Conservation (phyloP, 495 filamentous ascomycete species). For the Penicillium flavigenum region DNA sequence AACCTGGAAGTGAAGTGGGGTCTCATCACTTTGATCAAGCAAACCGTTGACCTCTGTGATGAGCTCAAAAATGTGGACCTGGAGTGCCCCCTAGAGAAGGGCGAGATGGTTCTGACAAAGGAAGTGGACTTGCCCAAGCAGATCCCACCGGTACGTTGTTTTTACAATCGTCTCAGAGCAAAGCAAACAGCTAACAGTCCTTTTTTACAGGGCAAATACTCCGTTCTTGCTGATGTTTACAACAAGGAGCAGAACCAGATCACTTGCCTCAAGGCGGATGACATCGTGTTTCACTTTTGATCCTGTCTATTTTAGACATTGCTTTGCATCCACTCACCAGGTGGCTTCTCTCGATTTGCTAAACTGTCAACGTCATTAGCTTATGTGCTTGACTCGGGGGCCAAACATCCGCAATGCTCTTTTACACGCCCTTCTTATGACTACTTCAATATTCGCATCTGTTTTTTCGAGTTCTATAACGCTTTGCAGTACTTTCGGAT, state of each 20-base stretch:
- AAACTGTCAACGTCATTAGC: background rate
- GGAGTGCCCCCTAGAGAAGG: constrained; percentile 81
- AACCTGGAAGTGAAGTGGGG: constrained; percentile 86
- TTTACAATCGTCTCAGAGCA: background rate
- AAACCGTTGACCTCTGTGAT: constrained; percentile 79
- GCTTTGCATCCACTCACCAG: constrained; percentile 18
- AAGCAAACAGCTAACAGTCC: constrained; percentile 13
- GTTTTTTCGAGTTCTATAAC: constrained; percentile 12
- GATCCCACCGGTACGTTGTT: constrained; percentile 77
- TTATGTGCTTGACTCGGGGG: constrained; percentile 7
- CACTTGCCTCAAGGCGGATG: constrained; percentile 72
- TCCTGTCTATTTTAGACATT: constrained; percentile 6
- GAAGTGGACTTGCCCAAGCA: constrained; percentile 78
- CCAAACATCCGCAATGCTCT: constrained; percentile 15
- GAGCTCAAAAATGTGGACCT: constrained; percentile 84
- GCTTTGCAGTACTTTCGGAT: constrained; percentile 7
- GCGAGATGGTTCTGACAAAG: constrained; percentile 70
- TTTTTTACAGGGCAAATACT: constrained; percentile 74
- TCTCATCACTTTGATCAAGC: constrained; percentile 81
- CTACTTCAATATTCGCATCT: constrained; percentile 11
- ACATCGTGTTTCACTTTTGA: constrained; percentile 36
- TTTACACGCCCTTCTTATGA: constrained; percentile 24
- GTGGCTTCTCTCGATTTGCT: constrained; percentile 16
- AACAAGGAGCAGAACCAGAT: constrained; percentile 65
- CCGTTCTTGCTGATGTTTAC: constrained; percentile 80